Base-by-base conservation (phyloP, 495 filamentous ascomycete species). In the Podospora appendiculata region DNA sequence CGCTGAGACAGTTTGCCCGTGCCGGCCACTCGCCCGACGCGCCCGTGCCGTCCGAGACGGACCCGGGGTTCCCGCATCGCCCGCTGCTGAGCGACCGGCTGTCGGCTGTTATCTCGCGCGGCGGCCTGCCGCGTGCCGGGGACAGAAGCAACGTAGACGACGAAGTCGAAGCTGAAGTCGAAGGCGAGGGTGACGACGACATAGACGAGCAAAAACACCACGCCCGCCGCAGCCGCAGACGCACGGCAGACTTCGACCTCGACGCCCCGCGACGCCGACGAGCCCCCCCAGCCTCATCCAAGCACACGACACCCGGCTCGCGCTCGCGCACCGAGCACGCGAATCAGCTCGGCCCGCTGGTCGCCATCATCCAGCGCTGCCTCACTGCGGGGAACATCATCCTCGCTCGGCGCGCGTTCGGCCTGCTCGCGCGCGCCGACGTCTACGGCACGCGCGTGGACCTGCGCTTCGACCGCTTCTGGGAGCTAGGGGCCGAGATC, bases 31-130 rank as follows among this genome's bases (percentile, higher is more conserved):
- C 65, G 14, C 50, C 64, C 6, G 48, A 61, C 13, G 54, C 62
- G 11, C 69, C 65, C 12, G 52, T 71, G 33, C 73, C 72, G 1
- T 72, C 72, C 0, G 52, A 54, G 12, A 6, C 50, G 7, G 48
- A 69, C 48, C 70, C 64, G 1, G 53, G 58, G n/a, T 76, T 76
- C 43, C 73, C 73, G n/a, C 70, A 76, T 48, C 66, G 65, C 36
- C 62, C 61, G 5, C 44, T 64, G 34, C 63, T 51, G 25, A 25
- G 25, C 25, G 25, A 25, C 5, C 25, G 25, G 25, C 25, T 25
- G 25, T 25, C 25, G 25, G 25, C 25, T 25, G 25, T 25, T 25
- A 5, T 25, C 25, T 2, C 25, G n/a, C n/a, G n/a, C n/a, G n/a
- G n/a, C n/a, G n/a, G n/a, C n/a, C n/a, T n/a, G n/a, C n/a, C n/a